Evolutionary conservation across 768 basidiomycete species (phyloP).

Genomic region (Porphyrellus cyaneotinctus): DNA sequence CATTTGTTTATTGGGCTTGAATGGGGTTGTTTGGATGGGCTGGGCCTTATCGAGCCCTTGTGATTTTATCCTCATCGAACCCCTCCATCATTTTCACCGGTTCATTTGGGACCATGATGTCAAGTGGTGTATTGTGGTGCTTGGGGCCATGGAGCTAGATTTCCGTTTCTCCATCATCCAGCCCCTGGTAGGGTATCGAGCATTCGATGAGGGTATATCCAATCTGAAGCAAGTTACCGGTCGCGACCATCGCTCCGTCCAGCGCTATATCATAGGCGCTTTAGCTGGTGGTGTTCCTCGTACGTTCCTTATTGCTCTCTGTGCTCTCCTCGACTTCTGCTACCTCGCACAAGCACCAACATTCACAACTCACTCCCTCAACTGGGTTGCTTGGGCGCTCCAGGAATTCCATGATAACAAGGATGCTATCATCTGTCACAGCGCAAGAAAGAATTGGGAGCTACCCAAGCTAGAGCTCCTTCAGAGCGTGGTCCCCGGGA

Average conservation of each 20-base stretch:
- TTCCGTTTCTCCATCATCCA: not conserved
- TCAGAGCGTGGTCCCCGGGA: not conserved
- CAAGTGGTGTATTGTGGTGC: not conserved
- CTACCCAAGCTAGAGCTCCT: not conserved
- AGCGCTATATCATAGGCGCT: not conserved
- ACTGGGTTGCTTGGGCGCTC: not conserved
- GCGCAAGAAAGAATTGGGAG: not conserved
- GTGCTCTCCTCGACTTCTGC: not conserved
- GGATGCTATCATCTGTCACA: not conserved
- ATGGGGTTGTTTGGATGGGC: not conserved
- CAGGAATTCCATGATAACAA: not conserved
- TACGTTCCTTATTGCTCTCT: not conserved
- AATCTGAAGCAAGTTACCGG: not conserved
- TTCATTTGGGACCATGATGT: conserved; percentile 1
- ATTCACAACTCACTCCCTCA: not conserved
- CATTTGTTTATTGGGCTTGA: not conserved
- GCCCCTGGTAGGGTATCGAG: not conserved
- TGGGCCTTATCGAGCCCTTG: not conserved
- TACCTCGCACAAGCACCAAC: not conserved
- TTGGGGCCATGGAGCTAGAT: not conserved
- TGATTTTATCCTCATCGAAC: not conserved
- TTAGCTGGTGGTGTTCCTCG: not conserved
- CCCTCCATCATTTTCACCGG: conserved; percentile 1
- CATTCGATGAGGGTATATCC: not conserved
- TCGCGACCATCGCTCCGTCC: not conserved